Base-by-base conservation (phyloP, 495 filamentous ascomycete species). In the Podospora anserina region DNA sequence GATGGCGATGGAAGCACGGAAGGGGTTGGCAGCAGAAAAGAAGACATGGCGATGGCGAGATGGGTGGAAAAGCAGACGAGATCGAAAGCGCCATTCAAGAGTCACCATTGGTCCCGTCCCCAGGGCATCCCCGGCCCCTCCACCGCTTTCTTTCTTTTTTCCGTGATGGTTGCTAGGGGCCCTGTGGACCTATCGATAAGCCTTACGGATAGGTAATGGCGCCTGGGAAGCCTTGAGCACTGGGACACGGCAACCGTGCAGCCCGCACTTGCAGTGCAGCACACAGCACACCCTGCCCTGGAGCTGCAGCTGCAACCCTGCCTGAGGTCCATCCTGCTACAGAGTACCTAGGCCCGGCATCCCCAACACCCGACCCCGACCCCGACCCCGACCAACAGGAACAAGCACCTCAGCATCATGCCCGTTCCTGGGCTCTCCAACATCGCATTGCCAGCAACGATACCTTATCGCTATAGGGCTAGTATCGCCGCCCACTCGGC, bases 121-220 rank as follows among this genome's bases (percentile, higher is more conserved):
- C 30, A 23, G 23, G 23, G 23, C 23, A 32, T 32, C 3, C 30
- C 30, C 0, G 30, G 30, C 30, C 23, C 20, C 23, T 23, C 34
- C 9, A 11, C 39, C 9, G 39, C 39, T 49, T 49, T 49, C 39
- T 49, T 49, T 49, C 13, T 49, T 49, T 49, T 49, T 49, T 49
- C 39, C 13, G 13, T 16, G 39, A 49, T 16, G 39, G 39, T 13
- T 49, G 13, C 59, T 28, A 61, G 59, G 60, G 16, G 5, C 19
- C 32, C 27, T 62, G 60, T 19, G 61, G 30, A n/a, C 28, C 18
- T 63, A 63, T 63, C 61, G 61, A 63, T 63, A 63, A 32, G 30
- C 7, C 23, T 23, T 23, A 23, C 23, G 23, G 23, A 23, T 23
- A 23, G 23, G 23, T 23, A 23, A 23, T 32, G 30, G 4, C 4